Evolutionary conservation across 306 rosid genomes (phyloP), one percentile per base, ranked within the genome.

Genomic region (Leucaena leucocephala): DNA sequence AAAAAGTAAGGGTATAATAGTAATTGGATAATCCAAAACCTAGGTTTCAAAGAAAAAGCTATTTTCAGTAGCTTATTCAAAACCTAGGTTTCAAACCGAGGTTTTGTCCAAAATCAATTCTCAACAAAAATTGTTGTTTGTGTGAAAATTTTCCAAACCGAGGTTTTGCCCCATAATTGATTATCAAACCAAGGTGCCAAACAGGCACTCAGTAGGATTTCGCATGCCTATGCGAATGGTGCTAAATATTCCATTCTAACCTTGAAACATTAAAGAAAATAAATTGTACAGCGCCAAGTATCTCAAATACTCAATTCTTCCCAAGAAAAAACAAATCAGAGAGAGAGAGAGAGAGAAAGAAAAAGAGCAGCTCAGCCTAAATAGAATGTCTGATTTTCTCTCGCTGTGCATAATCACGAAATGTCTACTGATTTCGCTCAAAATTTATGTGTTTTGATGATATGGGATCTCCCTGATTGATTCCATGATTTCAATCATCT

Each of bases 401-500:
- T 61, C 81, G 68, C 62, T 48, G 68, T 64, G 74, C 71, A 48
- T 72, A 71, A 27, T 22, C 72, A 59, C 38, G 65, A 54, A 77
- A 62, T 45, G 48, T 43, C 59, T 17, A 50, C 58, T 50, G 58
- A 50, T 50, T 6, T 50, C 7, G 74, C 76, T 44, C 87, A 78
- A 81, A 88, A 83, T 64, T 78, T 81, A 75, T 77, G 55, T 69
- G 62, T 64, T 45, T 15, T 77, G 80, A 16, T 40, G 78, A 71
- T 75, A 69, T 76, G 43, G 57, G 42, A 74, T 57, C n/a, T 49
- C 33, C 19, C 62, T 10, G 36, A 27, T 72, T 61, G 57, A 72
- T 58, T 73, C 82, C 76, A 65, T 42, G 80, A 57, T 82, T 70
- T 89, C 88, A 94, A 75, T 65, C 67, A 11, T 91, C 97, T 78